A percentile compares a stretch with the other conserved stretches of the same genome.
phyloP scores from a whole-genome alignment of 139 green algal genomes.

The Closterium sp. region DNA sequence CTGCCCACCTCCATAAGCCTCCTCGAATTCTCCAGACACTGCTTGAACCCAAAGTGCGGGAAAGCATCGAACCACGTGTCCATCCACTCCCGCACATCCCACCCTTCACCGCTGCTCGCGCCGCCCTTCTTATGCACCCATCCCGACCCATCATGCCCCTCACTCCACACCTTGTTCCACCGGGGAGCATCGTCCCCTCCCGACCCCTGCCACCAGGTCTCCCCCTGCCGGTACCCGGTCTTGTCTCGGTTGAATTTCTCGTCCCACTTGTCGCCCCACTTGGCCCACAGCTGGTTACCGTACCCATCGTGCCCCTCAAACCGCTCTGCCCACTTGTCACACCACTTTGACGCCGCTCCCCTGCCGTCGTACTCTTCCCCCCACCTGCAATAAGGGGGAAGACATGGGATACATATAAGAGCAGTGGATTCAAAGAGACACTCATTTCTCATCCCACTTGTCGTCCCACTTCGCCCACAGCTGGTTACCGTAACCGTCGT shows the following conservation, averaged over 20 bases:
- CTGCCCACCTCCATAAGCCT: slow-evolving; percentile 21
- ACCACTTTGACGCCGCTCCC: slow-evolving; percentile 42
- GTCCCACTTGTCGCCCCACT: slow-evolving; percentile 56
- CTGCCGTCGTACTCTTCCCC: slow-evolving; percentile 53
- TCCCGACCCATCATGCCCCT: slow-evolving; percentile 40
- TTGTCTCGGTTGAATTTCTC: slow-evolving; percentile 38
- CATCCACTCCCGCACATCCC: slow-evolving; percentile 45
- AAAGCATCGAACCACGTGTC: slow-evolving; percentile 45
- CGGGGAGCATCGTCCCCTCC: background rate
- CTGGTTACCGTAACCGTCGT: too few relatives aligned
- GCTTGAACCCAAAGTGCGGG: slow-evolving; percentile 51
- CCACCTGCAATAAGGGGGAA: slow-evolving; percentile 11
- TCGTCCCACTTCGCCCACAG: too few relatives aligned
- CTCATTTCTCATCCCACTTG: too few relatives aligned
- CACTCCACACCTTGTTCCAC: slow-evolving; percentile 46
- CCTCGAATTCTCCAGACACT: slow-evolving; percentile 32
- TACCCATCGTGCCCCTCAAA: slow-evolving; percentile 12
- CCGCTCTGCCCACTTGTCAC: slow-evolving; percentile 46
- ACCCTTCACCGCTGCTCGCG: slow-evolving; percentile 41
- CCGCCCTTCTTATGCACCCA: slow-evolving; percentile 48
- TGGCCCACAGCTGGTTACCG: background rate
- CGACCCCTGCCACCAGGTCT: slow-evolving; percentile 43
- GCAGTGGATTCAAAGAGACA: too few relatives aligned
- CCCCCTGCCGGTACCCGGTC: slow-evolving; percentile 18
- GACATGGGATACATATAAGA: too few relatives aligned